Percentiles rank a stretch among this genome's conserved stretches.
phyloP scores from a whole-genome alignment of 768 basidiomycete species.

The Leucosporidium creatinivorum region DNA sequence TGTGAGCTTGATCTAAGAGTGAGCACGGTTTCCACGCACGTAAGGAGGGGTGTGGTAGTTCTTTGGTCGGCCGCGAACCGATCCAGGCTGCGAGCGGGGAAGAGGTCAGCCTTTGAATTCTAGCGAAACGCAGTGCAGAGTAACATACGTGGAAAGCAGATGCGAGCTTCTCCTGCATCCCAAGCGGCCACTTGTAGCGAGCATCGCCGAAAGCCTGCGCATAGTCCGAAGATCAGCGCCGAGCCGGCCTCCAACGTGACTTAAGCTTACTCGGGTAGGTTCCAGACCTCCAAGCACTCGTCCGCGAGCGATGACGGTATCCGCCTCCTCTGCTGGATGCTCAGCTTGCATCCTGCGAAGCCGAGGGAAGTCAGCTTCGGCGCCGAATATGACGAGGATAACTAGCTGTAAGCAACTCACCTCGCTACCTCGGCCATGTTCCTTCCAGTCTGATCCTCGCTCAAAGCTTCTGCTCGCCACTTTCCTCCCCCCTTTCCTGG shows the following conservation, averaged over 20 bases:
- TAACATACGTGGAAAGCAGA: slow-evolving; percentile 55
- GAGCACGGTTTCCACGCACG: slow-evolving; percentile 43
- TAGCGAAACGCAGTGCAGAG: not conserved
- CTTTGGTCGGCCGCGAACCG: slow-evolving; percentile 45
- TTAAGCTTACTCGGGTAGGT: slow-evolving; percentile 54
- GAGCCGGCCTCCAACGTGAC: slow-evolving; percentile 51
- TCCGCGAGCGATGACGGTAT: slow-evolving; percentile 66
- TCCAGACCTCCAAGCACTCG: slow-evolving; percentile 82
- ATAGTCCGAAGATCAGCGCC: not conserved
- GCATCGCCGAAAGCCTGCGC: slow-evolving; percentile 69
- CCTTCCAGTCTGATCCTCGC: slow-evolving; percentile 91
- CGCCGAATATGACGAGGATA: too few species aligned
- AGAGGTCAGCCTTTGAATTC: not conserved
- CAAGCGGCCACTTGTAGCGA: slow-evolving; percentile 64
- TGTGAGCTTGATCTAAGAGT: not conserved
- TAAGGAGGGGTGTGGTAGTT: slow-evolving; percentile 84
- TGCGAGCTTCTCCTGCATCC: slow-evolving; percentile 64
- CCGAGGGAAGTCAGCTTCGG: too few species aligned
- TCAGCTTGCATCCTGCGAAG: slow-evolving; percentile 64
- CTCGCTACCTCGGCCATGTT: slow-evolving; percentile 76
- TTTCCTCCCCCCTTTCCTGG: slow-evolving; percentile 50
- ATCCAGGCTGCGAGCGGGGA: slow-evolving; percentile 5
- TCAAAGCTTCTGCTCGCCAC: slow-evolving; percentile 91
- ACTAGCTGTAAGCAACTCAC: too few species aligned
- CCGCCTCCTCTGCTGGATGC: slow-evolving; percentile 68